Base-by-base conservation (phyloP, 345 rosid species). In the Eucalyptus leucophloia region DNA sequence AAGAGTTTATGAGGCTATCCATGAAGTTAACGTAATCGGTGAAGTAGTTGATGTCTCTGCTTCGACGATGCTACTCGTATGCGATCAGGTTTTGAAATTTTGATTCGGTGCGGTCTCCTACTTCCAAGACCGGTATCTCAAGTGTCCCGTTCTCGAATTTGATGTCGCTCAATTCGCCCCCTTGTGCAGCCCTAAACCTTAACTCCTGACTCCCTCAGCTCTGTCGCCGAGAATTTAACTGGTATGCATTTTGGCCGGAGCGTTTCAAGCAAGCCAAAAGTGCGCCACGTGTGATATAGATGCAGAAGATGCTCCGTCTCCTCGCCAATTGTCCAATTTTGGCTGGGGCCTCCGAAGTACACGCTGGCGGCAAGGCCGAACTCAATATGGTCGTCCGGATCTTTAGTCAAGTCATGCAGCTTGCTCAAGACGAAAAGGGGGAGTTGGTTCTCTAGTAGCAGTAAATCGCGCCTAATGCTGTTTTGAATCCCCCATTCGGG, bases 231-330 rank as follows among this genome's bases (percentile, higher is more conserved):
- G n/a, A 0, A 0, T 0, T 0, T 26, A 1, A 11, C 65, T 24
- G 2, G 15, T 2, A 0, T 12, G 65, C 15, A 5, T 0, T 19
- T 0, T 53, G 1, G 58, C 58, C 0, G 1, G 1, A 0, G 58
- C 23, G 0, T 53, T 19, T 26, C 3, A 10, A 7, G 65, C n/a
- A 58, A 58, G 65, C n/a, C n/a, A 24, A 0, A 3, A 58, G 65
- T 58, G 7, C 7, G 1, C 30, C 14, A 58, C 14, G 1, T 0
- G n/a, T 58, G 4, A 5, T 24, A 11, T 2, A 58, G 65, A 58
- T 58, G 65, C 15, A 58, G 15, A 12, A 56, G 62, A 56, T 56
- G 62, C 5, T 23, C 21, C 2, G 49, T 12, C 3, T 0, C 4
- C 21, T 7, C 1, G 21, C 54, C 50, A 12, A 12, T 2, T 2